phyloP scores from a whole-genome alignment of 78 protist genomes.

The Carpediemonas membranifera region DNA sequence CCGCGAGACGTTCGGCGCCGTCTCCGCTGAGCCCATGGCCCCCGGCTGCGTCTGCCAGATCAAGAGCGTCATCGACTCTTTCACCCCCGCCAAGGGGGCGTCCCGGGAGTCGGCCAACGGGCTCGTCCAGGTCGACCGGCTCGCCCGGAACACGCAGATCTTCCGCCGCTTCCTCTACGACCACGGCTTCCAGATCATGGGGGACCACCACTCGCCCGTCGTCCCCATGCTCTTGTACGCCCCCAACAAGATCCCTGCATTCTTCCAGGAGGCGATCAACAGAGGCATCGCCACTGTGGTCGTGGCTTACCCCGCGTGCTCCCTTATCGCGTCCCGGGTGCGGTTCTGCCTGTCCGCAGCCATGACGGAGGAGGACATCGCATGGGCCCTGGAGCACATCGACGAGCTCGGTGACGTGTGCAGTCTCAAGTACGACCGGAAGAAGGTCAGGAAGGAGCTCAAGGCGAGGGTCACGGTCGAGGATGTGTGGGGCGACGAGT shows the following conservation, averaged over 20 bases:
- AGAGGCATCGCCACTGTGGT: slow-evolving; percentile 81
- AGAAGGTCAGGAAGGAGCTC: too few relatives aligned
- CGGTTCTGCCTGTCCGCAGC: slow-evolving; percentile 91
- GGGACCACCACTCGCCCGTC: slow-evolving; percentile 80
- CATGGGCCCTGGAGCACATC: slow-evolving; percentile 43
- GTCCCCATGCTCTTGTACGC: slow-evolving; percentile 78
- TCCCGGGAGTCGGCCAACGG: too few relatives aligned
- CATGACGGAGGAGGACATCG: slow-evolving; percentile 71
- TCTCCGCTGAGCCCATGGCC: not conserved
- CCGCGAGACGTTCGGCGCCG: slow-evolving; percentile 4
- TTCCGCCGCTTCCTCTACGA: slow-evolving; percentile 47
- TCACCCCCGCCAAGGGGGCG: too few relatives aligned
- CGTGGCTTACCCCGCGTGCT: slow-evolving; percentile 96
- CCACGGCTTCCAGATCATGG: slow-evolving; percentile 53
- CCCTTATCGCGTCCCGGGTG: slow-evolving; percentile 67
- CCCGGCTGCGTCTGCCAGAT: slow-evolving; percentile 44
- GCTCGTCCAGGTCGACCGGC: slow-evolving; percentile 36
- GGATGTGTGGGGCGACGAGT: too few relatives aligned
- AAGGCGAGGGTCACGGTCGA: too few relatives aligned
- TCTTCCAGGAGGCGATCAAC: slow-evolving; percentile 57
- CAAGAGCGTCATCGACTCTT: slow-evolving; percentile 2
- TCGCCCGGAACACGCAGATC: slow-evolving; percentile 54
- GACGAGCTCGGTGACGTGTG: slow-evolving; percentile 42
- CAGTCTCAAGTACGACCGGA: too few relatives aligned
- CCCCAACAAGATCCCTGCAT: slow-evolving; percentile 71